phyloP scores from a whole-genome alignment of 805 yeast genomes.

The Priceomyces carsonii region DNA sequence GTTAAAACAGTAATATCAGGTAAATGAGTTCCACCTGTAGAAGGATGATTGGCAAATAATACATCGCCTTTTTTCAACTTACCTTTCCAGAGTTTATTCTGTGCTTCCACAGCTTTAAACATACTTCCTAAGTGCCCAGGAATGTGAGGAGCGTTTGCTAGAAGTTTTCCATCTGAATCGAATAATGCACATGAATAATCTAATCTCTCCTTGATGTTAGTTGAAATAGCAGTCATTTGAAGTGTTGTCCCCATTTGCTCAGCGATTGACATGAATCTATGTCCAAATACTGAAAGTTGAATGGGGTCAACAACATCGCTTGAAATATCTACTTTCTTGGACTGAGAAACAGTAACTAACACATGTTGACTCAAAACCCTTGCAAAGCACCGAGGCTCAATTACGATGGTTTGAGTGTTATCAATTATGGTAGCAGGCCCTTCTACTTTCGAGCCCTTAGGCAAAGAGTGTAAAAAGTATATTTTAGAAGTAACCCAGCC shows the following conservation, averaged over 20 bases:
- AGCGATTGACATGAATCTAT: constrained; percentile 87
- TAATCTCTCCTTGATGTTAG: constrained; percentile 79
- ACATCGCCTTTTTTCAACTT: constrained; percentile 32
- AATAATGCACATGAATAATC: constrained; percentile 87
- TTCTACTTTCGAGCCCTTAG: constrained; percentile 49
- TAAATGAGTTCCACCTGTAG: constrained; percentile 45
- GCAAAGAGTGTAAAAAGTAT: constrained; percentile 53
- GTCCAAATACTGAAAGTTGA: constrained; percentile 73
- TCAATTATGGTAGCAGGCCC: constrained; percentile 82
- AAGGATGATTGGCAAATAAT: constrained; percentile 37
- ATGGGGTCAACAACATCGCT: constrained; percentile 57
- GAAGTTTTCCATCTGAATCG: constrained; percentile 72
- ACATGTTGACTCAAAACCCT: constrained; percentile 61
- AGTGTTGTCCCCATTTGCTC: constrained; percentile 85
- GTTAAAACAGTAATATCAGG: constrained; percentile 81
- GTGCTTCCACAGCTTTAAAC: constrained; percentile 58
- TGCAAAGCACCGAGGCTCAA: constrained; percentile 63
- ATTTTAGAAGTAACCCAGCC: constrained; percentile 46
- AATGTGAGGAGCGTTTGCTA: constrained; percentile 86
- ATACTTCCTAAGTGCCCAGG: constrained; percentile 87
- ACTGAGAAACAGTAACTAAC: constrained; percentile 39
- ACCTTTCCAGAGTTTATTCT: constrained; percentile 27
- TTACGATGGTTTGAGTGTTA: constrained; percentile 49
- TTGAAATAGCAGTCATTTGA: constrained; percentile 77
- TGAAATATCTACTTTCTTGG: constrained; percentile 14